Conservation (phyloP, 768 basidiomycete genomes). For the Xerocomus brunneocitrinus region DNA sequence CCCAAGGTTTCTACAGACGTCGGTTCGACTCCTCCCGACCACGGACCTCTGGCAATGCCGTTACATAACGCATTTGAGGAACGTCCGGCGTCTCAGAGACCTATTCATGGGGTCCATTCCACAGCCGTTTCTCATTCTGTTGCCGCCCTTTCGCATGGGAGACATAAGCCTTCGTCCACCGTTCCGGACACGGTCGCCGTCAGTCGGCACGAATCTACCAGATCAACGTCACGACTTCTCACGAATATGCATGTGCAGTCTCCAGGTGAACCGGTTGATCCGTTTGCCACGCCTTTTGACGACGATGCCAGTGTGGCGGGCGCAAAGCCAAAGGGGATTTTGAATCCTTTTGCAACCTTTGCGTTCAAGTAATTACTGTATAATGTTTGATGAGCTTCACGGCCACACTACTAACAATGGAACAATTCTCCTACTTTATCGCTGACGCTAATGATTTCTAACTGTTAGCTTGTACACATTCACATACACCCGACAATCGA, state of each 20-base stretch:
- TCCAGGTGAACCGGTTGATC: conserved; percentile 36
- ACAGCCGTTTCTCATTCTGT: conserved; percentile 10
- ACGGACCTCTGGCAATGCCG: conserved; percentile 34
- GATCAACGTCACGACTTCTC: conserved; percentile 42
- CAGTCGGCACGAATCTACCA: conserved; percentile 19
- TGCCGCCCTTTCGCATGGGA: conserved; percentile 10
- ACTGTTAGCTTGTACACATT: conserved; percentile 8
- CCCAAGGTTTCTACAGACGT: conserved; percentile 37
- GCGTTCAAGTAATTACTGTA: conserved; percentile 25
- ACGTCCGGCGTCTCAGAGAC: conserved; percentile 12
- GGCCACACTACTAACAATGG: not conserved
- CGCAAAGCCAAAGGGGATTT: conserved; percentile 40
- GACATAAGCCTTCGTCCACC: conserved; percentile 22
- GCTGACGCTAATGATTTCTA: conserved; percentile 8
- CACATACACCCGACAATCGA: conserved; percentile 1
- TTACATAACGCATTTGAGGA: conserved; percentile 40
- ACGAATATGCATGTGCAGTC: conserved; percentile 41
- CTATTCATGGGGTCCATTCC: conserved; percentile 15
- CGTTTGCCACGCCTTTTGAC: conserved; percentile 78
- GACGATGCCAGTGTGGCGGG: conserved; percentile 48
- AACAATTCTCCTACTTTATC: conserved; percentile 11
- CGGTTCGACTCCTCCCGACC: conserved; percentile 19
- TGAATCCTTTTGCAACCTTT: conserved; percentile 47
- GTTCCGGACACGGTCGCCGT: conserved; percentile 2
- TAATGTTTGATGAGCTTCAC: not conserved